Conservation (phyloP, 768 basidiomycete genomes). For the Boletus speciosus region DNA sequence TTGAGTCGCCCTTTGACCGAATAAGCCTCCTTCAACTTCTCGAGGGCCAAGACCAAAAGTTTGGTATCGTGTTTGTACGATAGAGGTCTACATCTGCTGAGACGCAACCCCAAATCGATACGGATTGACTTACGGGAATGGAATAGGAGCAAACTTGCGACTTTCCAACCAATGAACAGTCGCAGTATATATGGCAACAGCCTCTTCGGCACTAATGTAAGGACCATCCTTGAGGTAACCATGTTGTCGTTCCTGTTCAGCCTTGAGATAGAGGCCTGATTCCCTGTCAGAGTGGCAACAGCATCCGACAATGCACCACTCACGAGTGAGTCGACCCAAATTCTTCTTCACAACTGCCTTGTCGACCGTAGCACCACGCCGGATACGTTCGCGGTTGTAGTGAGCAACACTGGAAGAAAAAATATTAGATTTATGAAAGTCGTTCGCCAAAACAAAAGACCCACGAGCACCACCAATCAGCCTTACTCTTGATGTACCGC, state of each 20-base stretch:
- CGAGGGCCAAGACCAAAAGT: conserved; percentile 90
- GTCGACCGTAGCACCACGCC: conserved; percentile 94
- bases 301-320: conserved; percentile 21
- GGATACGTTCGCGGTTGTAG: conserved; percentile 96
- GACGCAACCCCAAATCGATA: not conserved
- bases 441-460: conserved; percentile 23
- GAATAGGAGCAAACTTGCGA: conserved; percentile 96
- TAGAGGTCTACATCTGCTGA: conserved; percentile 56
- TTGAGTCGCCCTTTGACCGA: conserved; percentile 97
- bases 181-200: conserved; percentile 97
- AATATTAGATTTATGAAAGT: not conserved
- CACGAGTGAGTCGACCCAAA: conserved; percentile 92
- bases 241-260: conserved; percentile 98
- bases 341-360: conserved; percentile 99
- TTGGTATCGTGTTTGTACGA: conserved; percentile 99
- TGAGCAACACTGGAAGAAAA: conserved; percentile 70
- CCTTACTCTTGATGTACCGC: conserved; percentile 98
- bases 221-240: conserved; percentile 99
- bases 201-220: conserved; percentile 98
- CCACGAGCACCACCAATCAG: conserved; percentile 97
- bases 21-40: conserved; percentile 99
- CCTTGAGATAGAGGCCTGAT: conserved; percentile 87
- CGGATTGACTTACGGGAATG: conserved; percentile 73
- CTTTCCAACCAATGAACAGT: conserved; percentile 99
- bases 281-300: conserved; percentile 2